Base-by-base conservation (phyloP, 306 rosid genomes). In the Cicer arietinum region DNA sequence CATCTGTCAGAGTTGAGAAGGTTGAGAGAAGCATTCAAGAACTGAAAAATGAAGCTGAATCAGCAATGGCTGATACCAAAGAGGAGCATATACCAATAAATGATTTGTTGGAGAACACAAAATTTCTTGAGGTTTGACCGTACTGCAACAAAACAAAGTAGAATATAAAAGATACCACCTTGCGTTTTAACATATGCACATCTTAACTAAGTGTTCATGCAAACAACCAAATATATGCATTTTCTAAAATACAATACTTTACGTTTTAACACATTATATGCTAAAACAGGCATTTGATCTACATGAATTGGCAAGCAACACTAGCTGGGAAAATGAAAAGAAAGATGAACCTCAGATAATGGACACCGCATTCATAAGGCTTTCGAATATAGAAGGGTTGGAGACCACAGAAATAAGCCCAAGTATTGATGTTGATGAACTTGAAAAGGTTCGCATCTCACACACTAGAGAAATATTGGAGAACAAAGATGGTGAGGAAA, bases 281-380 rank as follows among this genome's bases (percentile, higher is more conserved):
- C 25, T 43, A 16, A 77, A 77, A 78, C 80, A 82, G 82, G 80
- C 3, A 12, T 25, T 35, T 51, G 80, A 63, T 46, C 73, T 25
- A 57, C 71, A 40, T 2, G 16, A 48, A 63, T 68, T 45, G 37
- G 76, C 46, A 35, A 35, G 13, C 37, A 58, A 45, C 8, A 53
- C 39, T n/a, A 1, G 41, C 7, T 35, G 0, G 1, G 51, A 71
- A 52, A 53, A 52, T 40, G 64, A 53, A 71, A 1, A 14, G 11
- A 54, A 71, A 53, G 52, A 8, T 9, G 51, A 52, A 17, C 11
- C 18, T 30, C 64, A 16, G 20, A 22, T 2, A 37, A 3, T 37
- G 52, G 11, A 1, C 45, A 54, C 22, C 22, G 12, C 20, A 40
- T 40, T 30, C 6, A 13, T 46, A 14, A 69, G 14, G 61, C 25